phyloP scores from a whole-genome alignment of 2,329 filamentous ascomycete species.

The Chlorencoelia australis region DNA sequence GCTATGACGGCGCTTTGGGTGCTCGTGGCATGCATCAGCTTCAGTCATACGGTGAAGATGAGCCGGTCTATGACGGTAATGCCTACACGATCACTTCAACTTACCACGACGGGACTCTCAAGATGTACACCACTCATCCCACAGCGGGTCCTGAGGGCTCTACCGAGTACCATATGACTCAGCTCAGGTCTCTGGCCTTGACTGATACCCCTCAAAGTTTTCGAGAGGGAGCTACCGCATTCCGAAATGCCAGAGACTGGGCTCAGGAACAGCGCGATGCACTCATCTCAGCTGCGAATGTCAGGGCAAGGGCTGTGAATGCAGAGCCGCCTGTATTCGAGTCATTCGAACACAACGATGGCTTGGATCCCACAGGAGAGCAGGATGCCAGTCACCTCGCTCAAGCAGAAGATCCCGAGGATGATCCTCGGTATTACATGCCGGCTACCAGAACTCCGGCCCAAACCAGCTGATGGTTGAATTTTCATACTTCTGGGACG shows the following conservation, averaged over 20 bases:
- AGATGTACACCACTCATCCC: not conserved
- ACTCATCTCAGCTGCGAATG: not conserved
- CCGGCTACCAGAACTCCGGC: no score
- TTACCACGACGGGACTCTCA: not conserved
- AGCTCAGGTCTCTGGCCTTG: not conserved
- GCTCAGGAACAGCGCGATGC: no score
- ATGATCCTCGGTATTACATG: no score
- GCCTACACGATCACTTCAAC: no score
- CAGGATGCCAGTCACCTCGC: not conserved
- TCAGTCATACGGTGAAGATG: not conserved
- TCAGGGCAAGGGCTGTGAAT: not conserved
- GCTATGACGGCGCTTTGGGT: no score
- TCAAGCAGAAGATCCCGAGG: no score
- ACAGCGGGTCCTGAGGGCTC: no score
- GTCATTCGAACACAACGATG: not conserved
- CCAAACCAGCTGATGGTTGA: no score
- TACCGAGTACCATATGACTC: not conserved
- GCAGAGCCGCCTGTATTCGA: not conserved
- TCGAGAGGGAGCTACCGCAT: constrained; percentile 27
- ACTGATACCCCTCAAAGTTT: not conserved
- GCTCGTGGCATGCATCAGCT: no score
- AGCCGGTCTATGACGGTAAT: no score
- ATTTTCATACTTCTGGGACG: no score
- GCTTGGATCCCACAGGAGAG: not conserved
- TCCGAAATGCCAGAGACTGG: constrained; percentile 33